Base-by-base conservation (phyloP, 495 filamentous ascomycete genomes). In the Lophiotrema nucula region DNA sequence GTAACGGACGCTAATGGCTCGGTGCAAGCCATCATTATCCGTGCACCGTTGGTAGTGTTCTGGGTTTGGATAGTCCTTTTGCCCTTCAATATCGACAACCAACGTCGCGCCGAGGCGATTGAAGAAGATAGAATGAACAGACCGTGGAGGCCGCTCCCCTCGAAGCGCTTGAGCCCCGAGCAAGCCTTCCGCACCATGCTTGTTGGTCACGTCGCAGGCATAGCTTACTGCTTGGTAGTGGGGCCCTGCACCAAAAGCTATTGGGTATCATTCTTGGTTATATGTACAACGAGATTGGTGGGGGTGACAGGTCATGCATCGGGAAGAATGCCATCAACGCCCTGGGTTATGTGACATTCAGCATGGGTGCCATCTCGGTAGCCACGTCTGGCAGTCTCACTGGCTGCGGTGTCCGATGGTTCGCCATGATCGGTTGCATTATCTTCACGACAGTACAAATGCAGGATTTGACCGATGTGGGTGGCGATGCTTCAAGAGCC, bases 1-100 rank as follows among this genome's bases (percentile, higher is more conserved):
- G 18, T 13, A 22, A 46, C 22, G 2, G 43, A 22, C 18, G 18
- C 4, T 2, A 22, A 19, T 22, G 43, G 18, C 4, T 22, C n/a
- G 13, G 13, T 19, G 4, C 5, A 22, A 22, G 18, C 43, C 15
- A 31, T 15, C 16, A 33, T n/a, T 11, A 16, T 11, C 11, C n/a
- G n/a, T n/a, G n/a, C n/a, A n/a, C 6, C 23, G 19, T 22, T 50
- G 4, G 24, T 23, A 2, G n/a, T n/a, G 13, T 38, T 50, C 25
- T 50, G 47, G 47, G 24, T 50, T 11, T 50, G 26, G 23, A 6
- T 31, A 2, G 19, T 31, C 11, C 22, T 50, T 15, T 22, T 50
- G 4, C 47, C 47, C n/a, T 33, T 50, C n/a, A 6, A 11, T 15
- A 50, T 50, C 47, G 26, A 33, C 47, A 50, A 50, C n/a, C 47